A percentile compares a stretch with the other conserved stretches of the same genome.
Conservation (phyloP, 2,329 filamentous ascomycete genomes). For the Apiospora phragmitis region DNA sequence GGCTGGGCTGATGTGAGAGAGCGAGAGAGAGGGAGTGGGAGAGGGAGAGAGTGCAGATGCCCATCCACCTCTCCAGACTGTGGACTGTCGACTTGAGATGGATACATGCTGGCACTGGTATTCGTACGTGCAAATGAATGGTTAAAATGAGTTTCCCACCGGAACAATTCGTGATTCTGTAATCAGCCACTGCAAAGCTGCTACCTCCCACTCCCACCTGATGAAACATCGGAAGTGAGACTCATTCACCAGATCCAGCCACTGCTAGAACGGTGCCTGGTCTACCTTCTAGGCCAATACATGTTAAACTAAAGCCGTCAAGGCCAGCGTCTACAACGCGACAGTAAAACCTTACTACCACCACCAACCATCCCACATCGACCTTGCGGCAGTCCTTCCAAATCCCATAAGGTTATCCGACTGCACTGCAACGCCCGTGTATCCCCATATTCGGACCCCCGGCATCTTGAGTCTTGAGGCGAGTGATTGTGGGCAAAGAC, state of each 20-base stretch:
- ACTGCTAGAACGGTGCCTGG: not conserved
- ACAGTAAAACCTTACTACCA: conserved; percentile 5
- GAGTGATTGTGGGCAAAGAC: conserved; percentile 8
- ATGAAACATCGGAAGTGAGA: not conserved
- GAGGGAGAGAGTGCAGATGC: not conserved
- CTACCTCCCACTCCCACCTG: not conserved
- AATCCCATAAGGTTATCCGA: conserved; percentile 2
- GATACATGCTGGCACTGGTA: not conserved
- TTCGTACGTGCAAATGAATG: not conserved
- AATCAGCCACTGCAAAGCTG: not conserved
- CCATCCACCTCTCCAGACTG: not conserved
- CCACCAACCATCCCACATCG: conserved; percentile 7
- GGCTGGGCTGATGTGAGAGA: conserved; percentile 7
- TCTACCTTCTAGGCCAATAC: not conserved
- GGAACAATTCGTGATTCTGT: not conserved
- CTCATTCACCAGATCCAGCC: not conserved
- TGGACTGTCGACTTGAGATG: not conserved
- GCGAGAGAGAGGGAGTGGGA: not conserved
- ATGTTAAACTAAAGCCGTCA: not conserved
- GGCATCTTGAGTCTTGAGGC: not conserved
- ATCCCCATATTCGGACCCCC: not conserved
- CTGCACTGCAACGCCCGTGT: conserved; percentile 3
- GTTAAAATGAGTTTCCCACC: conserved; percentile 3
- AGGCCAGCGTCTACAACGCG: conserved; percentile 2
- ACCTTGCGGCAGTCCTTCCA: not conserved